Base-by-base conservation (phyloP, 2,329 filamentous ascomycete genomes). In the Fusarium succisae region DNA sequence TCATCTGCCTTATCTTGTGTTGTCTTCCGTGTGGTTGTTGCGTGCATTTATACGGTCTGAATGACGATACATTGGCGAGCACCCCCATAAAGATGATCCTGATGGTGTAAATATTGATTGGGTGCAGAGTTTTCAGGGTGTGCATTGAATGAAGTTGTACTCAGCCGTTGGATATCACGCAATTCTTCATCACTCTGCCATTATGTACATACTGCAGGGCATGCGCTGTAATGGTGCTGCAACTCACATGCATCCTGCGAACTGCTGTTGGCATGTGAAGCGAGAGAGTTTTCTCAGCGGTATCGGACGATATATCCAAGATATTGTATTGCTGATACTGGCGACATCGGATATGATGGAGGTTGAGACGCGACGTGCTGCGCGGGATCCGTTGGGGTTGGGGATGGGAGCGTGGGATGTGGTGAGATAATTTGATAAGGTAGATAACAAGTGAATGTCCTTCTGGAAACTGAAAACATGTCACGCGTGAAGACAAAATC, bases 341-440 rank as follows among this genome's bases (percentile, higher is more conserved):
- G 64, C 66, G 65, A 44, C 51, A 45, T 58, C 65, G 66, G 71
- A 68, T 65, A 51, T 57, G 30, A 47, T 17, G 24, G n/a, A 55
- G 28, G 41, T 24, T 41, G 35, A 44, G 38, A 30, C 37, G 51
- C 50, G 67, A 48, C 43, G 35, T 57, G 22, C 45, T 24, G 44
- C 38, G 58, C 20, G 67, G 70, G 69, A 60, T 69, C 55, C 8
- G 54, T 59, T 59, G 60, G 60, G 63, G 65, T 54, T 66, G 63
- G 48, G 17, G 48, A 64, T 59, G 55, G 20, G 26, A 54, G 47
- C 64, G 70, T 72, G 76, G 63, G 66, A 66, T 69, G 56, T 61
- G 57, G 63, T 58, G 37, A 59, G 58, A 70, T 70, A 22, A 28
- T 8, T 57, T 59, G 67, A 65, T 65, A 65, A 58, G 44, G 28